These are phyloP conservation scores for Pisolithus albus DNA, from an alignment of 768 basidiomycete genomes.

Conservation along the genomic window DNA sequence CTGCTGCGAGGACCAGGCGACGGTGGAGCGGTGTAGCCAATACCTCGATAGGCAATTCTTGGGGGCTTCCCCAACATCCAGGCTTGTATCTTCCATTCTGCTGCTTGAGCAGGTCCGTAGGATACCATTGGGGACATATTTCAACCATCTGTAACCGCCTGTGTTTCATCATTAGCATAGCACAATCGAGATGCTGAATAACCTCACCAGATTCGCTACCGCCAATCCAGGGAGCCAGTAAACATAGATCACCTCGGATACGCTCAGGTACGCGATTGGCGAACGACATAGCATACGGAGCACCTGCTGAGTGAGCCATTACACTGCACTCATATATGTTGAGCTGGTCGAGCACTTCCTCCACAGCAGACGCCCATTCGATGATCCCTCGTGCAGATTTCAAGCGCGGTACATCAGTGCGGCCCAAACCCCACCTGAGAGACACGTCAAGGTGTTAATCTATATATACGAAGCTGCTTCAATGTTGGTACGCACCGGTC, in stretches of 20 bases:
- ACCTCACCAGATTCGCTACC: constrained; percentile 71
- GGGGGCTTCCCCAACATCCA: constrained; percentile 98
- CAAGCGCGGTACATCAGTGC: constrained; percentile 62
- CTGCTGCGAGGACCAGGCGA: constrained; percentile 24
- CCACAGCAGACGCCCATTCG: constrained; percentile 87
- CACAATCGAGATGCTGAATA: constrained; percentile 1
- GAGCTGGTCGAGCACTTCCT: constrained; percentile 81
- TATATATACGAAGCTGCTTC: constrained; percentile 9
- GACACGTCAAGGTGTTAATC: constrained; percentile 4
- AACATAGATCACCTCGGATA: constrained; percentile 75
- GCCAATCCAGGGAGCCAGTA: constrained; percentile 97
- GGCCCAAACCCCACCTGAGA: constrained; percentile 84
- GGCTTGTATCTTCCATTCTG: constrained; percentile 94
- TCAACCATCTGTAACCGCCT: constrained; percentile 94
- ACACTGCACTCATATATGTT: constrained; percentile 76
- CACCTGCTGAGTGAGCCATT: constrained; percentile 93
- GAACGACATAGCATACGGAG: constrained; percentile 88
- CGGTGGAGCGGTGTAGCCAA: constrained; percentile 62
- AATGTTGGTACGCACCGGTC: constrained; percentile 57
- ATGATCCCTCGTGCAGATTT: constrained; percentile 72
- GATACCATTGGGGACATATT: constrained; percentile 89
- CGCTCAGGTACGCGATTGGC: constrained; percentile 70
- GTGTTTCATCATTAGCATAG: constrained; percentile 9
- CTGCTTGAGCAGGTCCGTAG: constrained; percentile 93
- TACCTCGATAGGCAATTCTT: constrained; percentile 74